Conservation (phyloP, 495 filamentous ascomycete species). For the Tuber aestivum region DNA sequence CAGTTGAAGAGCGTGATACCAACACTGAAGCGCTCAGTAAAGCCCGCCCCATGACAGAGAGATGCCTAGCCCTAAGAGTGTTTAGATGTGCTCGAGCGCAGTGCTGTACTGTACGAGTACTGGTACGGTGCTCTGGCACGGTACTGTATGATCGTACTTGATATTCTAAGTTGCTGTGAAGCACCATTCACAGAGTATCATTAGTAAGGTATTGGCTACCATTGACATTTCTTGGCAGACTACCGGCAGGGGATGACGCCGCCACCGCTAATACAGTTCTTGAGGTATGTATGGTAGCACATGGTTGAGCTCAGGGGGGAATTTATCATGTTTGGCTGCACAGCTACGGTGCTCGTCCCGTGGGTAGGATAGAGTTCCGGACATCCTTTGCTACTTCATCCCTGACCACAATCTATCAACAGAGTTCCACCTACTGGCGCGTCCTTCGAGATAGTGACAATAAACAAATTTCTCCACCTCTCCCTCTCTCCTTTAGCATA, state of each 20-base stretch:
- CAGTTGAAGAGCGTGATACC: not conserved
- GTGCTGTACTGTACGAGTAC: too few relatives aligned
- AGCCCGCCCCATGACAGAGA: not conserved
- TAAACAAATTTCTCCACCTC: not conserved
- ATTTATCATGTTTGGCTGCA: not conserved
- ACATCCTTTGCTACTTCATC: not conserved
- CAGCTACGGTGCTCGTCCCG: not conserved
- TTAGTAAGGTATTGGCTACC: not conserved
- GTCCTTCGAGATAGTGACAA: not conserved
- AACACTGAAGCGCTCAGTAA: not conserved
- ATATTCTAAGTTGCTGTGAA: not conserved
- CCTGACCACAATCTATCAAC: not conserved
- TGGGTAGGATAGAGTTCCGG: not conserved
- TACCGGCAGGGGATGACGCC: conserved; percentile 28
- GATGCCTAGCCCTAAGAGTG: not conserved
- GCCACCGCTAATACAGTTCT: conserved; percentile 9
- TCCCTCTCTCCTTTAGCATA: not conserved
- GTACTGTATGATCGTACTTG: too few relatives aligned
- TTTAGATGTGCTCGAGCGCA: not conserved
- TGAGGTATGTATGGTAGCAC: not conserved
- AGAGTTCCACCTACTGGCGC: not conserved
- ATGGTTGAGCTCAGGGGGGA: not conserved
- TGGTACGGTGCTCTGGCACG: not conserved
- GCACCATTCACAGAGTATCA: not conserved
- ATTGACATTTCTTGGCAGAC: conserved; percentile 9